phyloP scores from a whole-genome alignment of 805 yeast species.

The Monosporozyma aquatica region DNA sequence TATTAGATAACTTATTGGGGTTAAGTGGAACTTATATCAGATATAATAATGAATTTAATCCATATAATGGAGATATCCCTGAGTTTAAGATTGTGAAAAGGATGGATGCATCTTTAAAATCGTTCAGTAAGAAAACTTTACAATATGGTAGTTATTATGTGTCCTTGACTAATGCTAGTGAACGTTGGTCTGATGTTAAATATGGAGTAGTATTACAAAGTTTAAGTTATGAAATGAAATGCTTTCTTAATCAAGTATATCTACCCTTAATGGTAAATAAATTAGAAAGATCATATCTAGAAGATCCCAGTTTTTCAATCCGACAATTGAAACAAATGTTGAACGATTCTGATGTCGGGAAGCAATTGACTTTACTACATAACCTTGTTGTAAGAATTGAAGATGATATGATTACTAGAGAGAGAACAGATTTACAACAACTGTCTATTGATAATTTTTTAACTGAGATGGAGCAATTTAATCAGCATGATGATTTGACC shows the following conservation, averaged over 20 bases:
- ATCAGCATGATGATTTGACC: conserved; percentile 28
- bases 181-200: conserved; percentile 42
- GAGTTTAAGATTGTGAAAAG: conserved; percentile 64
- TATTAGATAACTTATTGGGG: conserved; percentile 59
- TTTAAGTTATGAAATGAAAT: conserved; percentile 52
- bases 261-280: conserved; percentile 29
- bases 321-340: conserved; percentile 48
- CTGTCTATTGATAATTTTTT: conserved; percentile 31
- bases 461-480: conserved; percentile 24
- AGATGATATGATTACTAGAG: conserved; percentile 35
- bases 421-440: conserved; percentile 36
- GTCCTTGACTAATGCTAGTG: conserved; percentile 51
- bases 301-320: conserved; percentile 46
- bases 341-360: conserved; percentile 28
- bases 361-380: conserved; percentile 46
- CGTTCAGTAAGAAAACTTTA: conserved; percentile 52
- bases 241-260: conserved; percentile 33
- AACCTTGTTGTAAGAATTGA: conserved; percentile 46
- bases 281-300: conserved; percentile 46
- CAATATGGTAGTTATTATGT: conserved; percentile 55
- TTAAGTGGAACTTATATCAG: conserved; percentile 71
- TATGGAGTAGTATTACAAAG: conserved; percentile 72
- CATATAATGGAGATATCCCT: conserved; percentile 39
- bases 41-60: conserved; percentile 53
- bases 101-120: conserved; percentile 65